Evolutionary conservation across 2,329 filamentous ascomycete genomes (phyloP).

Genomic region (Balansia obtecta): DNA sequence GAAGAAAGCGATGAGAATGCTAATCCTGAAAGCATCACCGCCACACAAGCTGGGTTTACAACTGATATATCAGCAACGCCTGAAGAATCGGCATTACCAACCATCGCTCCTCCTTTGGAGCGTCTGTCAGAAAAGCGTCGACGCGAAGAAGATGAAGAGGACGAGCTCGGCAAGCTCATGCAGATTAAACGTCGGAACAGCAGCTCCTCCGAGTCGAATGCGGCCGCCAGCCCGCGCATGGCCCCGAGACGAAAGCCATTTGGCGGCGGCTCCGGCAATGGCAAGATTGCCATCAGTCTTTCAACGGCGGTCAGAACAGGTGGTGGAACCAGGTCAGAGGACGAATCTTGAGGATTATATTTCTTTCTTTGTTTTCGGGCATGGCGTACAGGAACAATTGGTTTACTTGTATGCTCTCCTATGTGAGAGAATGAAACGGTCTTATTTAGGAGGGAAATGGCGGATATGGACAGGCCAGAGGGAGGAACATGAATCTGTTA

Average conservation of each 20-base stretch:
- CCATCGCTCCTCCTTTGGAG: conserved; percentile 51
- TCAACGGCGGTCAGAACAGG: conserved; percentile 32
- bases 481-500: neutral
- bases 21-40: conserved; percentile 36
- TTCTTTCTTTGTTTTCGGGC: conserved; percentile 4
- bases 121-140: conserved; percentile 79
- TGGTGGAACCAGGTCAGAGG: conserved; percentile 24
- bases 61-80: conserved; percentile 22
- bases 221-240: conserved; percentile 21
- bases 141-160: conserved; percentile 80
- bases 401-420: neutral
- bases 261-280: conserved; percentile 25
- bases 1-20: conserved; percentile 55
- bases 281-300: conserved; percentile 47
- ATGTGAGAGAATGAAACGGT: neutral
- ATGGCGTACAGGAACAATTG: conserved; percentile 9
- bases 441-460: neutral
- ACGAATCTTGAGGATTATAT: conserved; percentile 20
- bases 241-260: conserved; percentile 28
- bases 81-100: conserved; percentile 7
- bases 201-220: conserved; percentile 33
- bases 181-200: conserved; percentile 50
- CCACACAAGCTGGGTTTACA: conserved; percentile 18
- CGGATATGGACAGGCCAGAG: neutral
- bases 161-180: conserved; percentile 77